phyloP scores from a whole-genome alignment of 192 early-diverging fungal genomes.

The Phycomyces blakesleeanus region DNA sequence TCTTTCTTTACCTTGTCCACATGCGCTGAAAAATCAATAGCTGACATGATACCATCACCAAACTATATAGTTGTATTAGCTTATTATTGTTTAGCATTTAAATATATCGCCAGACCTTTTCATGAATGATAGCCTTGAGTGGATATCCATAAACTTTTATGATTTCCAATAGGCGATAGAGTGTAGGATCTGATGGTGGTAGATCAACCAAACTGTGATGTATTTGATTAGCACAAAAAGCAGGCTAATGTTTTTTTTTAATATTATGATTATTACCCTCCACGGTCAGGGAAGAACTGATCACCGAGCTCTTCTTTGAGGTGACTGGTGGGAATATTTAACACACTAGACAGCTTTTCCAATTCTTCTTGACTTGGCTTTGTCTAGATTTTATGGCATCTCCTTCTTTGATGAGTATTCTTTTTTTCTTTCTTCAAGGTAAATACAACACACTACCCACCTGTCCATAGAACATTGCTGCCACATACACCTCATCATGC shows the following conservation, averaged over 20 bases:
- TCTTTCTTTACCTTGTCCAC: constrained; percentile 41
- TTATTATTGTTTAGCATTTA: too few relatives aligned
- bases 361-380: constrained; percentile 36
- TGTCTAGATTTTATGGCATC: constrained; percentile 28
- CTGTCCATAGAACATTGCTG: constrained; percentile 66
- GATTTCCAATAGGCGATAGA: constrained; percentile 45
- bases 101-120: constrained; percentile 30
- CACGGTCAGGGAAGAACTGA: constrained; percentile 37
- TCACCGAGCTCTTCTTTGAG: constrained; percentile 28
- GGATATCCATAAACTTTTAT: constrained; percentile 45
- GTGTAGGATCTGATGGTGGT: constrained; percentile 42
- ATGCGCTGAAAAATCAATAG: constrained; percentile 40
- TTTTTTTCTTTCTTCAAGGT: not conserved
- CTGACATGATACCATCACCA: constrained; percentile 51
- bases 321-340: constrained; percentile 33
- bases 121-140: constrained; percentile 40
- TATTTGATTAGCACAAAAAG: not conserved
- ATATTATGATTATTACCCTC: constrained; percentile 24
- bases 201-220: constrained; percentile 28
- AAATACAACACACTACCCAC: constrained; percentile 19
- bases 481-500: constrained; percentile 64
- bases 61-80: too few relatives aligned
- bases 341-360: constrained; percentile 25
- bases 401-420: not conserved
- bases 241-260: not conserved